Evolutionary conservation across 495 filamentous ascomycete species (phyloP).

Genomic region (Amphirosellinia nigrospora): DNA sequence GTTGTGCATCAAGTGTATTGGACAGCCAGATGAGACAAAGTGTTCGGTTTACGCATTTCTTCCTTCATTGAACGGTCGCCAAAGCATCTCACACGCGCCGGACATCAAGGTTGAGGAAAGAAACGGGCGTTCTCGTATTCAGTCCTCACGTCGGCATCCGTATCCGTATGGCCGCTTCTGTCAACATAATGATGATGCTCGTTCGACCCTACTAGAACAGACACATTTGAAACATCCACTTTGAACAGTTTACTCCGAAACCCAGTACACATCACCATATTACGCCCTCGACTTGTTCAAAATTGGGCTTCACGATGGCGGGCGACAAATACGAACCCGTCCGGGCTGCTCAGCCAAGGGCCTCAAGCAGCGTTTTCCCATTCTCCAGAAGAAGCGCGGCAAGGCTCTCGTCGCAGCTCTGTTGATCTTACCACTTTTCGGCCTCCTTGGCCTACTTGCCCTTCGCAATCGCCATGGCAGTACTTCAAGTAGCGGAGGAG

Average conservation of each 20-base stretch:
- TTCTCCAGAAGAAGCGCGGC: constrained; percentile 46
- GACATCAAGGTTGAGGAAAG: background rate
- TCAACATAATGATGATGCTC: background rate
- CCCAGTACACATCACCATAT: background rate
- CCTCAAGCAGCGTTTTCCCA: constrained; percentile 45
- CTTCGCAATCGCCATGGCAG: constrained; percentile 30
- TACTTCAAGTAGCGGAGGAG: constrained; percentile 20
- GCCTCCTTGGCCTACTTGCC: constrained; percentile 38
- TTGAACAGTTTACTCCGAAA: background rate
- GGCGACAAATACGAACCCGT: background rate
- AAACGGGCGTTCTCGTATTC: background rate
- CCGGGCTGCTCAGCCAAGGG: constrained; percentile 14
- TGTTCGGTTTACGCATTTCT: background rate
- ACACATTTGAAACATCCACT: background rate
- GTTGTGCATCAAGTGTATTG: background rate
- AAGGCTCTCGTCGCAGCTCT: constrained; percentile 42
- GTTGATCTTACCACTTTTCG: constrained; percentile 42
- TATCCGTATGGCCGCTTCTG: background rate
- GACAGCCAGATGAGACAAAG: background rate
- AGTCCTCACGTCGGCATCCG: background rate
- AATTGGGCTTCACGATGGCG: background rate
- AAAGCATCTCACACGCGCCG: background rate
- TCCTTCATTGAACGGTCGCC: background rate
- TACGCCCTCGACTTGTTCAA: background rate
- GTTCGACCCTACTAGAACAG: background rate